Evolutionary conservation across 2,329 filamentous ascomycete genomes (phyloP).

Genomic region (Leptographium radiaticola): DNA sequence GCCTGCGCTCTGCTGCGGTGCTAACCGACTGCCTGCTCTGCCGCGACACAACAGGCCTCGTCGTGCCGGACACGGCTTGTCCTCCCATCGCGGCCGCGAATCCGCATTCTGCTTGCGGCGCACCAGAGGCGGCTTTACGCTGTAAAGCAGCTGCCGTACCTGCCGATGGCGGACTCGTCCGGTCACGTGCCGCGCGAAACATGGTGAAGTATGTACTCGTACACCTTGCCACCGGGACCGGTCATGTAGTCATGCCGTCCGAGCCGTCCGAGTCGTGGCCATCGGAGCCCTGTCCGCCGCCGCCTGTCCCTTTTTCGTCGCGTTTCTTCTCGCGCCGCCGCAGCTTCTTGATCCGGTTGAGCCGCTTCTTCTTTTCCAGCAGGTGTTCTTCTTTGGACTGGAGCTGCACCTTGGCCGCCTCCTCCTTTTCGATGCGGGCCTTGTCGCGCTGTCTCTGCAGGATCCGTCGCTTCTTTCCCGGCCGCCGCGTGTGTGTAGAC

Average conservation of each 20-base stretch:
- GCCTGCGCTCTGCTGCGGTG: too few relatives aligned
- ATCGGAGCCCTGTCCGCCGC: not conserved
- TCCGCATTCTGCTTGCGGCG: too few relatives aligned
- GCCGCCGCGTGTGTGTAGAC: constrained; percentile 24
- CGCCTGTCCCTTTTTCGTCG: constrained; percentile 12
- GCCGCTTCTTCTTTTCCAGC: constrained; percentile 47
- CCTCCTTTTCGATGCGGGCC: constrained; percentile 26
- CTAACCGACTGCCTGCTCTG: too few relatives aligned
- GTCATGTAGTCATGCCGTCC: not conserved
- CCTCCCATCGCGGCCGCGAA: too few relatives aligned
- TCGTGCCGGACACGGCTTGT: too few relatives aligned
- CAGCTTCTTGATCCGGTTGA: constrained; percentile 47
- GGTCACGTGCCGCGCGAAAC: not conserved
- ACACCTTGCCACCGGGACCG: not conserved
- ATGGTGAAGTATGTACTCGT: not conserved
- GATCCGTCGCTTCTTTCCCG: constrained; percentile 47
- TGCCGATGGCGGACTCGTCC: too few relatives aligned
- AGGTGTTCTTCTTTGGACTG: constrained; percentile 41
- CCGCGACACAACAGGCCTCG: too few relatives aligned
- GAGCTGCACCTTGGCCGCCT: constrained; percentile 23
- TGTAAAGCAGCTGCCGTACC: too few relatives aligned
- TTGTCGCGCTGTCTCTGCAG: constrained; percentile 32
- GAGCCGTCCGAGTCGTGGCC: not conserved
- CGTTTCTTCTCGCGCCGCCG: constrained; percentile 44
- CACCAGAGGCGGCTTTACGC: too few relatives aligned